Evolutionary conservation across 2,329 filamentous ascomycete species (phyloP).

Genomic region (Xylariaceae sp.): DNA sequence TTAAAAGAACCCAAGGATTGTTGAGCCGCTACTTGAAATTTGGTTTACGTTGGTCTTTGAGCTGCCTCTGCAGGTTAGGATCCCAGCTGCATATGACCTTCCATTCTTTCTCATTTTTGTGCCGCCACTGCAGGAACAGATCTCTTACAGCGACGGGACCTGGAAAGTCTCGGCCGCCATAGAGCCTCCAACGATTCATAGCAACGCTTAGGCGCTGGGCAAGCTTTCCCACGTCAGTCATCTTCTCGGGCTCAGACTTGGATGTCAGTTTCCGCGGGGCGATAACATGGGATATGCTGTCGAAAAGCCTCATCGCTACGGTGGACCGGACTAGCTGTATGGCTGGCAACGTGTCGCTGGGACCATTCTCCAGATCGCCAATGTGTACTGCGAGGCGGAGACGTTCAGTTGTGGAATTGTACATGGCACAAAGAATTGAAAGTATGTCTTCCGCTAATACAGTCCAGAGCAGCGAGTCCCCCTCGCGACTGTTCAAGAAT

Average conservation of each 20-base stretch:
- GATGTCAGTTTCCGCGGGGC: constrained; percentile 2
- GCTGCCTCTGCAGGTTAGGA: too few relatives aligned
- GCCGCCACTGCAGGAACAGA: constrained; percentile 8
- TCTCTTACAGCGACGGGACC: background rate
- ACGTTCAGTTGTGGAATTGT: background rate
- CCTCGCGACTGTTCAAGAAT: constrained; percentile 5
- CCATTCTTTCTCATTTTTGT: constrained; percentile 2
- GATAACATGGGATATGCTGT: background rate
- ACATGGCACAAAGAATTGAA: background rate
- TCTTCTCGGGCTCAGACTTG: too few relatives aligned
- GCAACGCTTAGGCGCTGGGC: constrained; percentile 1
- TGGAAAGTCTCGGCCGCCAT: background rate
- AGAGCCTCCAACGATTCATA: constrained; percentile 7
- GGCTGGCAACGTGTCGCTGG: background rate
- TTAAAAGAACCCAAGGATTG: too few relatives aligned
- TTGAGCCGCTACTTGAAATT: too few relatives aligned
- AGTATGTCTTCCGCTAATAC: constrained; percentile 3
- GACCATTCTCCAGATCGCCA: constrained; percentile 3
- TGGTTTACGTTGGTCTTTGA: too few relatives aligned
- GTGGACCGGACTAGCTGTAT: constrained; percentile 9
- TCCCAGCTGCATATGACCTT: constrained; percentile 13
- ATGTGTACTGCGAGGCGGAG: constrained; percentile 6
- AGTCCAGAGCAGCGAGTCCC: constrained; percentile 10
- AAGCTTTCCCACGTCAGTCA: constrained; percentile 1
- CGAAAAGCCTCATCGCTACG: constrained; percentile 5